phyloP scores from a whole-genome alignment of 169 alveolate genomes.

The Babesia gibsoni region DNA sequence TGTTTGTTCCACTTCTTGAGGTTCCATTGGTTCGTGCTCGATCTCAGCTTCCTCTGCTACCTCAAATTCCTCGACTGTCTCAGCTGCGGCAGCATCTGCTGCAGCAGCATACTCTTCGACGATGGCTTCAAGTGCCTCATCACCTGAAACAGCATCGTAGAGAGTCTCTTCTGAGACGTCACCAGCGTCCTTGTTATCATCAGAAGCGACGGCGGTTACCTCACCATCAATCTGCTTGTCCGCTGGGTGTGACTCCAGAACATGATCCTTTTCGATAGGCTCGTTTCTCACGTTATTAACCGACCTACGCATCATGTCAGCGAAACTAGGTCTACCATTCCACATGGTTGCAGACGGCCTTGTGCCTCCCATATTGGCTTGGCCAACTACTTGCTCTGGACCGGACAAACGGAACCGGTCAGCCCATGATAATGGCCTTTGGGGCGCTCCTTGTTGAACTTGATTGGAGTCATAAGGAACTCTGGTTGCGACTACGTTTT shows the following conservation, averaged over 20 bases:
- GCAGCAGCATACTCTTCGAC: constrained; percentile 21
- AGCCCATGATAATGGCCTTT: constrained; percentile 48
- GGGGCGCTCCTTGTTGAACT: not conserved
- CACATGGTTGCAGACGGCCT: not conserved
- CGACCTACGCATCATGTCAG: constrained; percentile 3
- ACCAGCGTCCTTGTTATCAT: not conserved
- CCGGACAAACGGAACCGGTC: constrained; percentile 26
- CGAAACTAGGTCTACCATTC: constrained; percentile 20
- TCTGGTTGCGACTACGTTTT: not conserved
- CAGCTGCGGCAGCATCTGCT: not conserved
- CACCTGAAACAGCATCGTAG: not conserved
- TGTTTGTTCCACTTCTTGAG: not conserved
- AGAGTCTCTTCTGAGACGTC: not conserved
- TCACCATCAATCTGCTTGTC: not conserved
- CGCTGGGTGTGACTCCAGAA: not conserved
- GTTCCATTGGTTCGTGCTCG: not conserved
- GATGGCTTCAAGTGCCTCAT: not conserved
- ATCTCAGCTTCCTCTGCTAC: not conserved
- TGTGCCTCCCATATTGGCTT: not conserved
- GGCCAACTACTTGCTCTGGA: not conserved
- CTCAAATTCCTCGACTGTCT: not conserved
- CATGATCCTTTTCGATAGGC: not conserved
- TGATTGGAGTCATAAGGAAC: not conserved
- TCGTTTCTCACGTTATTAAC: constrained; percentile 10
- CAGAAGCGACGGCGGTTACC: no score